Percentiles rank a stretch among this genome's conserved stretches.
phyloP scores from a whole-genome alignment of 208 protist genomes.

The Leishmania guyanensis region DNA sequence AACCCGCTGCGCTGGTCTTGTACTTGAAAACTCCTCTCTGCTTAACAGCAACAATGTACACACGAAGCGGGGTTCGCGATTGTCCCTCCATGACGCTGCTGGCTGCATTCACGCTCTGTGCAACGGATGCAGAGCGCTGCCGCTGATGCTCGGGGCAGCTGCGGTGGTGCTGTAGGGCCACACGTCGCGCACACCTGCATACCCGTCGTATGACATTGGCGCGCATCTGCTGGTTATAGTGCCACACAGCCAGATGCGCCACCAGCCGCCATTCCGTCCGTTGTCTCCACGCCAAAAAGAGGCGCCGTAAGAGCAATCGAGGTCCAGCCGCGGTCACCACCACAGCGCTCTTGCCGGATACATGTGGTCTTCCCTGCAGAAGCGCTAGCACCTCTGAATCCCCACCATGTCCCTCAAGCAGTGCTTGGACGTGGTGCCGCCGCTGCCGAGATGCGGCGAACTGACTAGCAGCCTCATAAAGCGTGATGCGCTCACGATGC shows the following conservation, averaged over 20 bases:
- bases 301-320: constrained; percentile 21
- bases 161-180: constrained; percentile 21
- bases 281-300: constrained; percentile 39
- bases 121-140: not conserved
- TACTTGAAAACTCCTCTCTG: constrained; percentile 20
- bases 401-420: not conserved
- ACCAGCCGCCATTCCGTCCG: constrained; percentile 46
- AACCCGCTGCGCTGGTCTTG: constrained; percentile 7
- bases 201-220: constrained; percentile 12
- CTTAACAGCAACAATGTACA: not conserved
- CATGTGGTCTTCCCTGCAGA: constrained; percentile 16
- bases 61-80: constrained; percentile 12
- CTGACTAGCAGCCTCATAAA: constrained; percentile 23
- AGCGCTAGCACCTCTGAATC: constrained; percentile 10
- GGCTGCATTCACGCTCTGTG: not conserved
- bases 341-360: not conserved
- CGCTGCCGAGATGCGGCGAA: constrained; percentile 14
- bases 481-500: constrained; percentile 20
- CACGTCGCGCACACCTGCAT: constrained; percentile 10
- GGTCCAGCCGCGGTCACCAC: constrained; percentile 26
- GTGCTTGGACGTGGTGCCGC: not conserved
- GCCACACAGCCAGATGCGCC: constrained; percentile 38
- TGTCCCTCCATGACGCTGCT: not conserved
- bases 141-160: not conserved
- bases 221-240: constrained; percentile 21